Evolutionary conservation across 441 rosid genomes (phyloP).

Genomic region (Aleurites moluccanus): DNA sequence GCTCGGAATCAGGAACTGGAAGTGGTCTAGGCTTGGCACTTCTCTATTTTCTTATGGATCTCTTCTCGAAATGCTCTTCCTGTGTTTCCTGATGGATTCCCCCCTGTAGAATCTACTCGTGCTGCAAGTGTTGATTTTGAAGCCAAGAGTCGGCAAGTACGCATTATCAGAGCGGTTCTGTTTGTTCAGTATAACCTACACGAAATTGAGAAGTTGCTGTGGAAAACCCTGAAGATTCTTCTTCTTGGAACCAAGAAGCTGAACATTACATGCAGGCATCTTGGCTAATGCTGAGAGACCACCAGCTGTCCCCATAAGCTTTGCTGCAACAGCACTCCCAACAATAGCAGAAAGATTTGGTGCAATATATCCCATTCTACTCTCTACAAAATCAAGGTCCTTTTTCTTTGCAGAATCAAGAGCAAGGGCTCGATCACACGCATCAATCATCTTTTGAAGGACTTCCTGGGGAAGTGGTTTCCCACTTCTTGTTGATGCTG

Average conservation of each 20-base stretch:
- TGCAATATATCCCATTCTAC: slow-evolving; percentile 91
- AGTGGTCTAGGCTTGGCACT: slow-evolving; percentile 98
- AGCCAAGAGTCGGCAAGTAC: slow-evolving; percentile 83
- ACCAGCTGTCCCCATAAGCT: slow-evolving; percentile 94
- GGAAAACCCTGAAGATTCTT: slow-evolving; percentile 93
- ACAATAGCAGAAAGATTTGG: slow-evolving; percentile 88
- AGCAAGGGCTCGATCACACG: slow-evolving; percentile 83
- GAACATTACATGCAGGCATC: slow-evolving; percentile 96
- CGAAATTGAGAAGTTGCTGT: slow-evolving; percentile 80
- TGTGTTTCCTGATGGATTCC: slow-evolving; percentile 73
- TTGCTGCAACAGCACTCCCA: slow-evolving; percentile 97
- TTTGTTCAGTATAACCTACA: slow-evolving; percentile 87
- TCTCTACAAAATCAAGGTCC: slow-evolving; percentile 92
- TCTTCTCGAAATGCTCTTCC: slow-evolving; percentile 71
- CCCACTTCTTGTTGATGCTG: slow-evolving; percentile 85
- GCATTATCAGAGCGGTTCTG: slow-evolving; percentile 80
- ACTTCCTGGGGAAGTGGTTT: slow-evolving; percentile 79
- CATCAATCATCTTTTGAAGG: slow-evolving; percentile 75
- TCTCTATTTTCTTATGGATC: slow-evolving; percentile 84
- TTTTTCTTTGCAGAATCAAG: slow-evolving; percentile 78
- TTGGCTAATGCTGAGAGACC: slow-evolving; percentile 83
- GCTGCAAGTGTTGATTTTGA: slow-evolving; percentile 90
- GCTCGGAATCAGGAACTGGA: slow-evolving; percentile 98
- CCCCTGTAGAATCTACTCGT: slow-evolving; percentile 78
- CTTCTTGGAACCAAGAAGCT: slow-evolving; percentile 88